phyloP scores from a whole-genome alignment of 2,329 filamentous ascomycete genomes.

The Clonostachys sp. region DNA sequence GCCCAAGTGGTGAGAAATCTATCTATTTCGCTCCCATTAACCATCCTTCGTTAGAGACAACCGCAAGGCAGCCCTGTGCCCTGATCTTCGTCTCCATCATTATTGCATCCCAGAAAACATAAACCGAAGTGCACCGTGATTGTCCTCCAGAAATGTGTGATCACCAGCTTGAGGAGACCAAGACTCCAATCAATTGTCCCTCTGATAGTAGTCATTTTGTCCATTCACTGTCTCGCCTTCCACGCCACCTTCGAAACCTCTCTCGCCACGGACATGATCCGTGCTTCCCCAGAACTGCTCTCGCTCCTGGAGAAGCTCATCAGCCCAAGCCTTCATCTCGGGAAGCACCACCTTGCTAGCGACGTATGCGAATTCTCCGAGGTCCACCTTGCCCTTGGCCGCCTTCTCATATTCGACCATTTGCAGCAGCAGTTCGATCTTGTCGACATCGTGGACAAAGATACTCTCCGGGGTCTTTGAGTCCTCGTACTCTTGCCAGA shows the following conservation, averaged over 20 bases:
- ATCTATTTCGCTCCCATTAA: too few relatives aligned
- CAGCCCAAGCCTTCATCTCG: conserved; percentile 78
- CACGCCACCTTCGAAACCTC: conserved; percentile 30
- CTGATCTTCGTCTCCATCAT: too few relatives aligned
- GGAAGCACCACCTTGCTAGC: conserved; percentile 66
- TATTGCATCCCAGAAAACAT: too few relatives aligned
- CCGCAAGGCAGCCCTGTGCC: too few relatives aligned
- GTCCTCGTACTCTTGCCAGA: conserved; percentile 97
- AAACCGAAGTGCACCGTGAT: too few relatives aligned
- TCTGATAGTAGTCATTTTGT: conserved; percentile 46
- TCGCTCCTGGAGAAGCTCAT: conserved; percentile 71
- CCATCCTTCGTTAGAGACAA: too few relatives aligned
- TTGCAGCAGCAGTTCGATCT: conserved; percentile 90
- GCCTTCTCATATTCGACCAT: conserved; percentile 94
- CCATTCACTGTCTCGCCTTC: conserved; percentile 25
- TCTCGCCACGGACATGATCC: conserved; percentile 40
- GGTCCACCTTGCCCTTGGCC: conserved; percentile 60
- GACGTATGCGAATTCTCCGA: conserved; percentile 85
- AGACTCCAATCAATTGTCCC: conserved; percentile 5
- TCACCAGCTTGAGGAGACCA: too few relatives aligned
- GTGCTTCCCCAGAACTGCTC: conserved; percentile 63
- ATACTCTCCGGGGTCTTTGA: conserved; percentile 75
- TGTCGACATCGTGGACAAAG: conserved; percentile 96
- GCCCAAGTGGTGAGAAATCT: too few relatives aligned
- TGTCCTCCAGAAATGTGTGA: too few relatives aligned